Evolutionary conservation across 352 stramenopile genomes (phyloP).

Genomic region (Phytophthora cajani): DNA sequence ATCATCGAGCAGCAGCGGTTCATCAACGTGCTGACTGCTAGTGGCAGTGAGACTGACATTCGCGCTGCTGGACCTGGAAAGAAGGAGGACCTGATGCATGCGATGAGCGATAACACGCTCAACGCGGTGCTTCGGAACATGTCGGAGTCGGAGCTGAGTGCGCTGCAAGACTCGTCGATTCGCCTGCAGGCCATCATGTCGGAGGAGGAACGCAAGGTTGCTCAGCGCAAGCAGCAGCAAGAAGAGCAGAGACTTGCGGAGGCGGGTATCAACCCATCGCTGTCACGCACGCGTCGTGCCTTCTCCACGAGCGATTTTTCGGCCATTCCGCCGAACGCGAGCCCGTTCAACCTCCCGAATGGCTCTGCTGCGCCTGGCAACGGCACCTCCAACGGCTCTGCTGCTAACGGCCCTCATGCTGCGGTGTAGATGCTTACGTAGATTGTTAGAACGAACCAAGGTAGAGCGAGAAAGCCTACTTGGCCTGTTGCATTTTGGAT

Average conservation of each 20-base stretch:
- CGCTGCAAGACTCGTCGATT: slow-evolving; percentile 67
- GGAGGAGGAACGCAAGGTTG: slow-evolving; percentile 49
- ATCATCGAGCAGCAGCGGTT: slow-evolving; percentile 84
- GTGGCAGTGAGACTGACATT: slow-evolving; percentile 65
- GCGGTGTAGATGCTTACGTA: slow-evolving; percentile 24
- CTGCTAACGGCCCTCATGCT: slow-evolving; percentile 15
- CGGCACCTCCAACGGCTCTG: slow-evolving; percentile 18
- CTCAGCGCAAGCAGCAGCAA: slow-evolving; percentile 39
- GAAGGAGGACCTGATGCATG: slow-evolving; percentile 68
- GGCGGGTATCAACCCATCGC: slow-evolving; percentile 43
- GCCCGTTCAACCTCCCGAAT: slow-evolving; percentile 23
- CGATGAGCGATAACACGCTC: slow-evolving; percentile 74
- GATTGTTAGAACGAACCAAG: slow-evolving; percentile 31
- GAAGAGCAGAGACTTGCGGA: slow-evolving; percentile 36
- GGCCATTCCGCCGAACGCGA: slow-evolving; percentile 32
- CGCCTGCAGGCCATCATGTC: slow-evolving; percentile 71
- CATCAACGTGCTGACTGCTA: slow-evolving; percentile 67
- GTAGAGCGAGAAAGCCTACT: slow-evolving; percentile 13
- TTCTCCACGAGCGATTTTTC: slow-evolving; percentile 74
- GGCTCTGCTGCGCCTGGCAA: slow-evolving; percentile 16
- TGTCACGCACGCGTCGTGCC: slow-evolving; percentile 60
- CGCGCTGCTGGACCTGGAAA: slow-evolving; percentile 23
- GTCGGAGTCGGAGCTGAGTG: slow-evolving; percentile 70
- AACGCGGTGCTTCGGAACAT: slow-evolving; percentile 68
- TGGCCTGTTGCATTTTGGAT: slow-evolving; percentile 23